Conservation (phyloP, 495 filamentous ascomycete species). For the Penicillium cataractarum region DNA sequence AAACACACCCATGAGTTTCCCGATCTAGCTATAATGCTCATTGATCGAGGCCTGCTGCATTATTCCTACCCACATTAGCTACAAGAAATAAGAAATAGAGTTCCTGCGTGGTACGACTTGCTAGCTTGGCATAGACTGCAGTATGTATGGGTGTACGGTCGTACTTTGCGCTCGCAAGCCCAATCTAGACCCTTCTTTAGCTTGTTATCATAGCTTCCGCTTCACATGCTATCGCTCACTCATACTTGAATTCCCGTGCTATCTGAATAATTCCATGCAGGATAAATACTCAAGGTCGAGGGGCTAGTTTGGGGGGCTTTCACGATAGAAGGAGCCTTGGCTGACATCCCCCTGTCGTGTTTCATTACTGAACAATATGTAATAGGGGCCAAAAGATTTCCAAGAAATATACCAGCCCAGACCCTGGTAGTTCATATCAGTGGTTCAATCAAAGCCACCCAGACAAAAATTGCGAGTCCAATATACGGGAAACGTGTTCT, state of each 20-base stretch:
- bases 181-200: not conserved
- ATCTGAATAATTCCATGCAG: too few relatives aligned
- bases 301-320: not conserved
- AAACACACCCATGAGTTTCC: not conserved
- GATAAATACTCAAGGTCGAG: not conserved
- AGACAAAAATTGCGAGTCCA: not conserved
- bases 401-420: not conserved
- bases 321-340: not conserved
- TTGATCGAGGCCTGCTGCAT: not conserved
- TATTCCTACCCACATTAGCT: not conserved
- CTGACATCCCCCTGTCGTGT: not conserved
- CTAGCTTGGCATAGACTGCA: not conserved
- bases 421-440: not conserved
- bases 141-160: not conserved
- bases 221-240: constrained; percentile 10
- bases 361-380: not conserved
- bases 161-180: not conserved
- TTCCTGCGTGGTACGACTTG: constrained; percentile 8
- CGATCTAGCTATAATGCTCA: not conserved
- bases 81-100: constrained; percentile 8
- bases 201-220: not conserved
- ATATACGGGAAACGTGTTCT: not conserved
- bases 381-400: not conserved
- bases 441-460: not conserved
- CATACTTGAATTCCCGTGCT: too few relatives aligned